Base-by-base conservation (phyloP, 2,329 filamentous ascomycete genomes). In the Ascochyta pisi region DNA sequence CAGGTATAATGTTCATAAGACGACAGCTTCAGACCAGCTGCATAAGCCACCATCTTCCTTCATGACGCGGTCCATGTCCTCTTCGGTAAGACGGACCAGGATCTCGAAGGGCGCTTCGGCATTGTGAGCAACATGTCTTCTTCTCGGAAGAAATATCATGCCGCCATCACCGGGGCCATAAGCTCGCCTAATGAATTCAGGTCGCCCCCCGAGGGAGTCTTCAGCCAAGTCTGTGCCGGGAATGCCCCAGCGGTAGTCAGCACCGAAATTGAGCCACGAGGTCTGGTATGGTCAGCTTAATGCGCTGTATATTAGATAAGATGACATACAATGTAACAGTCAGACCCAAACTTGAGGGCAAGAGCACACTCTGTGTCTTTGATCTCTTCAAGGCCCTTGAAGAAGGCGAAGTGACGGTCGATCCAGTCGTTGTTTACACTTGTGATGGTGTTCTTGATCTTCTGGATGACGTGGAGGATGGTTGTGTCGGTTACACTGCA, bases 231-330 rank as follows among this genome's bases (percentile, higher is more conserved):
- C 66, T 9, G 72, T 73, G 13, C 72, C 71, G 26, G 72, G 72
- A 51, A 75, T 74, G 47, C 64, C 61, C 72, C 72, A 75, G 45
- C 65, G 59, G 29, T 66, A 50, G 45, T 73, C 69, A 9, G 67
- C 70, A 24, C 68, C 69, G 38, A 73, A 72, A 55, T 75, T 70
- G 38, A 73, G 60, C 72, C 72, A 75, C 19, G 68, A 71, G 4
- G 72, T 73, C 53, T 56, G 39, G 43, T 22, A 13, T 33, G 4
- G 26, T 56, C 33, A 56, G 53, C 35, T 23, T 22, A 27, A 27
- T 24, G 26, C 13, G 26, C 9, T 27, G 9, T 2, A 3, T 15
- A 2, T 12, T 15, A 5, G 31, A n/a, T 41, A 15, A 16, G 3
- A n/a, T 13, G 13, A 51, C 48, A 12, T 56, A 56, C 53, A 27